Percentiles rank a stretch among this genome's conserved stretches.
Evolutionary conservation across 2,329 filamentous ascomycete genomes (phyloP).

Genomic region (Amesomyces nigricolor): DNA sequence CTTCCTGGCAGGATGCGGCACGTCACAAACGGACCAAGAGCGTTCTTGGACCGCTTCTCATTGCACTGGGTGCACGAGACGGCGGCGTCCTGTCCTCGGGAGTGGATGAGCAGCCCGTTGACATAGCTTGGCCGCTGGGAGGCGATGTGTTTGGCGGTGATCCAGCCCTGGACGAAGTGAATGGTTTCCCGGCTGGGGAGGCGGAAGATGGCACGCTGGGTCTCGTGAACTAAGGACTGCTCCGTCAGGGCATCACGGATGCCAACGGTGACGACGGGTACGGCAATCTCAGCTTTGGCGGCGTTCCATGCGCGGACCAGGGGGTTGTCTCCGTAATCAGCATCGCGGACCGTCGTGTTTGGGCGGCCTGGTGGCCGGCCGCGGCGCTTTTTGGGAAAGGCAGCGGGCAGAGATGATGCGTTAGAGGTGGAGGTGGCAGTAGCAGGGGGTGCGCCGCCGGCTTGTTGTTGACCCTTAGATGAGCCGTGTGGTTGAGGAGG

Average conservation of each 20-base stretch:
- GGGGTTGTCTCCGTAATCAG: constrained; percentile 25
- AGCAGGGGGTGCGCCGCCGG: background rate
- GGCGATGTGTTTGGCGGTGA: constrained; percentile 28
- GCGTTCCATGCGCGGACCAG: constrained; percentile 26
- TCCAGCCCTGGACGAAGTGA: constrained; percentile 29
- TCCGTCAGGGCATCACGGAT: constrained; percentile 25
- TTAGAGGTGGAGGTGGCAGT: background rate
- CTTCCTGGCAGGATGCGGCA: constrained; percentile 24
- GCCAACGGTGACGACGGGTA: constrained; percentile 20
- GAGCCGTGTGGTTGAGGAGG: background rate
- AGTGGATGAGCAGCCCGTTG: constrained; percentile 29
- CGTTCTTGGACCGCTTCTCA: constrained; percentile 24
- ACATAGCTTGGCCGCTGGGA: constrained; percentile 28
- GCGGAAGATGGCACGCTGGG: constrained; percentile 25
- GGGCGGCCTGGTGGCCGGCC: constrained; percentile 28
- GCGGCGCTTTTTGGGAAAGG: constrained; percentile 26
- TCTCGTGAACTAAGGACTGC: constrained; percentile 24
- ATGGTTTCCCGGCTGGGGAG: constrained; percentile 25
- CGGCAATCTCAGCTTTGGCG: constrained; percentile 19
- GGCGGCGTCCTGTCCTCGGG: constrained; percentile 25
- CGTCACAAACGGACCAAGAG: constrained; percentile 26
- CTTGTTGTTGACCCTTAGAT: background rate
- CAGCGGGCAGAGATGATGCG: constrained; percentile 11
- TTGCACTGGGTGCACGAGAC: constrained; percentile 22
- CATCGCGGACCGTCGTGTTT: constrained; percentile 25